A percentile compares a stretch with the other conserved stretches of the same genome.
Evolutionary conservation across 2,329 filamentous ascomycete genomes (phyloP).

Genomic region (Akanthomyces muscarius): DNA sequence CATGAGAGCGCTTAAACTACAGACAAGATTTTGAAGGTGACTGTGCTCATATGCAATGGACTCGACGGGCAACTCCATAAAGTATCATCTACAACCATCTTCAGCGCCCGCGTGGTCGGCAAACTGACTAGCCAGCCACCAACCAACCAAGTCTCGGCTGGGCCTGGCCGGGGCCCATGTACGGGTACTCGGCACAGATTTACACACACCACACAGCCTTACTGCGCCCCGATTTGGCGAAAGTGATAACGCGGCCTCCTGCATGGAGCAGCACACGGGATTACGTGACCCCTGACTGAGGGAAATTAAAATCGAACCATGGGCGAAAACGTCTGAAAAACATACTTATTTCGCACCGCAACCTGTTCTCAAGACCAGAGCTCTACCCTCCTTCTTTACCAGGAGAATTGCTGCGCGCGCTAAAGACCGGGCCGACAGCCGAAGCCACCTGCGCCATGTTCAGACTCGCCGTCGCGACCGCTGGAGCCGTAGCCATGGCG

Average conservation of each 20-base stretch:
- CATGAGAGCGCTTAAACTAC: too few relatives aligned
- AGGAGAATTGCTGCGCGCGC: neutral
- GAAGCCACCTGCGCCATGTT: constrained; percentile 1
- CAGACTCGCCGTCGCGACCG: constrained; percentile 7
- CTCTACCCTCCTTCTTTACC: neutral
- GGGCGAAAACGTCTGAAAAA: neutral
- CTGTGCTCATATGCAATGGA: too few relatives aligned
- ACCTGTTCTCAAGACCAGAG: neutral
- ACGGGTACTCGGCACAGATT: neutral
- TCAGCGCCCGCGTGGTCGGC: neutral
- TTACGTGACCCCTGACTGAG: neutral
- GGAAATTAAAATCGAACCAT: neutral
- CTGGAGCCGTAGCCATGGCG: neutral
- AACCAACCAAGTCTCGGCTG: too few relatives aligned
- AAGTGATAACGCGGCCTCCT: neutral
- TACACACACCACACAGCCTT: neutral
- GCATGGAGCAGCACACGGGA: neutral
- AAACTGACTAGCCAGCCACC: neutral
- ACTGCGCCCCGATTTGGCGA: neutral
- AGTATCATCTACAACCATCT: too few relatives aligned
- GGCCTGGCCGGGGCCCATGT: neutral
- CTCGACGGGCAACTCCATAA: too few relatives aligned
- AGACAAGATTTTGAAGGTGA: too few relatives aligned
- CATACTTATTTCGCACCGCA: neutral
- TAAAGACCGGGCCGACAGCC: constrained; percentile 1